Base-by-base conservation (phyloP, 306 rosid genomes). In the Prunus mira region DNA sequence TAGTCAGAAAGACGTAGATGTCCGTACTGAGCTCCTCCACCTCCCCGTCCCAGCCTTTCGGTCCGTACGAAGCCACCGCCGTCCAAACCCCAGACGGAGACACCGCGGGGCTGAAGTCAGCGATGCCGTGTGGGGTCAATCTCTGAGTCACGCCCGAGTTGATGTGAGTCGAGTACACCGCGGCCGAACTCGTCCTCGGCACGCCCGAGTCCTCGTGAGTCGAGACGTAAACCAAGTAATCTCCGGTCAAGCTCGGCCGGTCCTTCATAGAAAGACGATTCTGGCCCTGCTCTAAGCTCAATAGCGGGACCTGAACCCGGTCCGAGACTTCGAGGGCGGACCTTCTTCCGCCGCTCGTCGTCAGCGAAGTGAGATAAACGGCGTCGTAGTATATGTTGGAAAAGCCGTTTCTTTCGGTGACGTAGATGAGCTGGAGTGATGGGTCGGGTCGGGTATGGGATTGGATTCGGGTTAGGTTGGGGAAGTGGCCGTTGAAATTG, bases 401-500 rank as follows among this genome's bases (percentile, higher is more conserved):
- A 69, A 58, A 38, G 22, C 95, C 93, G 71, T 81, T 80, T 70
- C 98, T 73, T 74, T 94, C 97, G 0, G 97, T 89, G 22, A 92
- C 88, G 68, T 94, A 94, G 73, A 92, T 76, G 69, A 94, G 75
- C 15, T 84, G 87, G 12, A 89, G 71, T 47, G 86, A 73, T 49
- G 28, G 81, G 13, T 32, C 69, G 84, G 38, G 76, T 55, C 30
- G 75, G 76, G 56, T 65, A 2, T 57, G n/a, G 54, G 49, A 50
- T 6, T 5, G 47, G 69, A 82, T 28, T 14, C 65, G 10, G 9
- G 89, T 30, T 11, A 65, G 66, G 19, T 90, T 85, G 57, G 83
- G 76, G 78, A 95, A 92, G n/a, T 92, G 88, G 76, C 98, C 98
- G 65, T 95, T 95, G 67, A 86, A 95, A 38, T 92, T 95, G 76